Base-by-base conservation (phyloP, 129 eudicot species). In the Glebionis coronaria region DNA sequence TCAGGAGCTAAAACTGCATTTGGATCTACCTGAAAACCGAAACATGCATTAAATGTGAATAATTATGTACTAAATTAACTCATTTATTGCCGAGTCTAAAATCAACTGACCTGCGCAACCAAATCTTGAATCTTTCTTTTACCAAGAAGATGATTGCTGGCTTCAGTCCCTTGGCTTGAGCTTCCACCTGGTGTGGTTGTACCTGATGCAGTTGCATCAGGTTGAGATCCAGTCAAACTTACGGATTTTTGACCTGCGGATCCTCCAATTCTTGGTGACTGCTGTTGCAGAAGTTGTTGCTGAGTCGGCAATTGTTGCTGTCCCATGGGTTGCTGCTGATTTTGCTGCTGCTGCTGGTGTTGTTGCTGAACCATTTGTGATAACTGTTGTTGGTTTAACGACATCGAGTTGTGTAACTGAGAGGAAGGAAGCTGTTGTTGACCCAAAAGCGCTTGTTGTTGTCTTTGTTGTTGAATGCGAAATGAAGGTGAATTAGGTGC, bases 141-240 rank as follows among this genome's bases (percentile, higher is more conserved):
- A 74, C 98, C 98, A 31, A 84, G 87, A 58, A 88, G 82, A 76
- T 92, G 98, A 78, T 92, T 92, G 83, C 87, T 88, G 21, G 95
- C 96, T 65, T 88, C 96, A 20, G 96, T 88, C 65, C 98, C 98
- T 71, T 83, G 98, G 68, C 95, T 92, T 40, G 98, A 92, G 74
- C 98, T 92, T 56, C 98, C 96, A 55, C 96, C 98, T 4, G 98
- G 94, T 9, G 98, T 88, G 55, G 98, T 88, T 18, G 95, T 73
- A 49, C 96, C 96, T 3, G 98, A 92, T 58, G 79, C 95, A 70
- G 98, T 88, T 52, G 91, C 95, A 82, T 88, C 98, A 12, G 98
- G 98, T 69, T 92, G 96, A 19, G 96, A 86, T 72, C 96, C 98
- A 9, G 96, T 85, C 75, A 92, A 79, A 82, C 98, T 92, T 12